These are phyloP conservation scores for Trichoderma koningiopsis DNA, from an alignment of 2,329 filamentous ascomycete species.

Conservation along the genomic window DNA sequence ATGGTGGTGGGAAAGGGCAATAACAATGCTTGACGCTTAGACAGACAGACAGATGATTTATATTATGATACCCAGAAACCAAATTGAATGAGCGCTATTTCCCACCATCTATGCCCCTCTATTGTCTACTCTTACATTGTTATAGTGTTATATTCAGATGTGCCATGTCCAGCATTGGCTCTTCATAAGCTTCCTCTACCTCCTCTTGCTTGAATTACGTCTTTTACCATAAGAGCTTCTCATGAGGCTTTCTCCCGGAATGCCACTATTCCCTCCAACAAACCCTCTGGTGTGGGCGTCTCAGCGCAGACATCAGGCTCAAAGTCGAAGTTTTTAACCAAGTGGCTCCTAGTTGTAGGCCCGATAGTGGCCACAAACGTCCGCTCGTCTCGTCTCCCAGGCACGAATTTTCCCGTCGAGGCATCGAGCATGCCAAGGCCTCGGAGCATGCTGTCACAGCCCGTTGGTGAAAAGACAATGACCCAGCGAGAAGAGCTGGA, in stretches of 20 bases:
- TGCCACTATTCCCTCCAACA: constrained; percentile 67
- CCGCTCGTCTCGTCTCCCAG: constrained; percentile 39
- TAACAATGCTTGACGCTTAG: not conserved
- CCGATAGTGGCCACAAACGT: constrained; percentile 85
- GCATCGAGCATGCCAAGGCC: constrained; percentile 55
- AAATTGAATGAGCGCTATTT: not conserved
- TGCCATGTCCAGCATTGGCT: constrained; percentile 5
- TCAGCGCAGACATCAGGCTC: constrained; percentile 79
- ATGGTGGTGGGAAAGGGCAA: not conserved
- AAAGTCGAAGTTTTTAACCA: constrained; percentile 65
- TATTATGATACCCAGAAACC: constrained; percentile 18
- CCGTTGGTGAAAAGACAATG: constrained; percentile 71
- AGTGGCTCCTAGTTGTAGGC: constrained; percentile 81
- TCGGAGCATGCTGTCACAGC: constrained; percentile 62
- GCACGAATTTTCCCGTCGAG: constrained; percentile 44
- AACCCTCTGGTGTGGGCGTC: constrained; percentile 78
- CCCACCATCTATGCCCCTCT: not conserved
- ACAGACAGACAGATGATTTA: constrained; percentile 11
- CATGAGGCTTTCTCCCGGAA: constrained; percentile 26
- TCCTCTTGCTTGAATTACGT: constrained; percentile 13
- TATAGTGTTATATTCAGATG: not conserved
- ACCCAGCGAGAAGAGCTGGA: constrained; percentile 61
- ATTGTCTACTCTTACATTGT: not conserved
- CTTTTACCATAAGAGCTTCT: not conserved
- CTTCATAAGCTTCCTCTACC: not conserved